Percentiles rank a stretch among this genome's conserved stretches.
phyloP scores from a whole-genome alignment of 352 stramenopile genomes.

The Pythium aristosporum region DNA sequence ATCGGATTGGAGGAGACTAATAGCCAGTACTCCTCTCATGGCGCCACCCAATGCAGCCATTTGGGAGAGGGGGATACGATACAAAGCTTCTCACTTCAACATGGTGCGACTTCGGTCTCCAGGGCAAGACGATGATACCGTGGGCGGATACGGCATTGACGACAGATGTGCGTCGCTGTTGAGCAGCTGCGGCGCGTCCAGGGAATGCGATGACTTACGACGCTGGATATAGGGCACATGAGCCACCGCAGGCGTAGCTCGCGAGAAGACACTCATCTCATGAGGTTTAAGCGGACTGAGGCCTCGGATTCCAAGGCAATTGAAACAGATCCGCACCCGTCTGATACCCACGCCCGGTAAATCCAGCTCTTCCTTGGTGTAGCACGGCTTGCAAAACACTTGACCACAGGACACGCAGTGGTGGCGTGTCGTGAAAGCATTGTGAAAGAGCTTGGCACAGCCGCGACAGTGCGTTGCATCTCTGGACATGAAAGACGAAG shows the following conservation, averaged over 20 bases:
- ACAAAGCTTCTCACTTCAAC: slow-evolving; percentile 44
- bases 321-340: slow-evolving; percentile 1
- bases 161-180: slow-evolving; percentile 34
- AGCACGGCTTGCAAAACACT: slow-evolving; percentile 45
- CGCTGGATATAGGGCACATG: background rate
- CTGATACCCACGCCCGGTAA: slow-evolving; percentile 28
- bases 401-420: slow-evolving; percentile 51
- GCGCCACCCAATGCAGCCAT: too few relatives aligned
- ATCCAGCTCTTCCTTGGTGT: slow-evolving; percentile 38
- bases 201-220: background rate
- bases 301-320: slow-evolving; percentile 6
- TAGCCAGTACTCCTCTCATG: too few relatives aligned
- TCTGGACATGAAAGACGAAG: slow-evolving; percentile 2
- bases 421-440: slow-evolving; percentile 37
- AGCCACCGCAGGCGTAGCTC: background rate
- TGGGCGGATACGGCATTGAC: slow-evolving; percentile 19
- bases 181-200: slow-evolving; percentile 26
- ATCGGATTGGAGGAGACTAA: too few relatives aligned
- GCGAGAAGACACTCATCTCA: background rate
- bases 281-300: background rate
- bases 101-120: slow-evolving; percentile 17
- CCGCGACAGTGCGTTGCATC: slow-evolving; percentile 32
- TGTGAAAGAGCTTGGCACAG: slow-evolving; percentile 37
- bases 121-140: too few relatives aligned
- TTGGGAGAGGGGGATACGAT: too few relatives aligned